phyloP scores from a whole-genome alignment of 2,329 filamentous ascomycete genomes.

The Penicillium fuscoglaucum region DNA sequence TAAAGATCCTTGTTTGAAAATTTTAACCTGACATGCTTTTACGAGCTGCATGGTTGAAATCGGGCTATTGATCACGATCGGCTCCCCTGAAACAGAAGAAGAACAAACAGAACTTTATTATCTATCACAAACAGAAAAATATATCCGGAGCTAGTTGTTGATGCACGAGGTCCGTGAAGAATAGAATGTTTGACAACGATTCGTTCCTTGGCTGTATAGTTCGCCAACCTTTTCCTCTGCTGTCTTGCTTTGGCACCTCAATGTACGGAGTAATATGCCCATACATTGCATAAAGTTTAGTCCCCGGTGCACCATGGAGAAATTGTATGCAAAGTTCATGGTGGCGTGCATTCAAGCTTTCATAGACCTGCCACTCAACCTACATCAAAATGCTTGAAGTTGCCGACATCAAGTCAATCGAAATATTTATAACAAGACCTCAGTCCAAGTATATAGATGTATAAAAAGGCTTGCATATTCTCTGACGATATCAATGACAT shows the following conservation, averaged over 20 bases:
- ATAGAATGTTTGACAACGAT: background rate
- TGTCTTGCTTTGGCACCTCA: background rate
- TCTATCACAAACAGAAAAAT: background rate
- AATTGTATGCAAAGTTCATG: background rate
- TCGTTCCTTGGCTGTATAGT: background rate
- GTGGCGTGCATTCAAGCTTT: background rate
- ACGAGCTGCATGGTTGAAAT: background rate
- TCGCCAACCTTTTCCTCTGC: background rate
- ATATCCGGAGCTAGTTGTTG: background rate
- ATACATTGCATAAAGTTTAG: too few species aligned
- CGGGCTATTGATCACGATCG: constrained; percentile 1
- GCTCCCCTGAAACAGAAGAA: background rate
- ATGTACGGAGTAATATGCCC: background rate
- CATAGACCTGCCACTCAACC: background rate
- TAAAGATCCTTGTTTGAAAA: background rate
- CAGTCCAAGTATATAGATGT: too few species aligned
- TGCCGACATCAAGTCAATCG: background rate
- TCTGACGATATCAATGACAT: background rate
- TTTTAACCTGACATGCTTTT: background rate
- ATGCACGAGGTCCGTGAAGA: background rate
- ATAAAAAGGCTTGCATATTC: background rate
- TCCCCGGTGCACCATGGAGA: background rate
- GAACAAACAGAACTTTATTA: background rate
- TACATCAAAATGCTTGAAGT: background rate
- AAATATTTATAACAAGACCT: background rate